Conservation (phyloP, 2,329 filamentous ascomycete species). For the Fusarium pseudograminearum region DNA sequence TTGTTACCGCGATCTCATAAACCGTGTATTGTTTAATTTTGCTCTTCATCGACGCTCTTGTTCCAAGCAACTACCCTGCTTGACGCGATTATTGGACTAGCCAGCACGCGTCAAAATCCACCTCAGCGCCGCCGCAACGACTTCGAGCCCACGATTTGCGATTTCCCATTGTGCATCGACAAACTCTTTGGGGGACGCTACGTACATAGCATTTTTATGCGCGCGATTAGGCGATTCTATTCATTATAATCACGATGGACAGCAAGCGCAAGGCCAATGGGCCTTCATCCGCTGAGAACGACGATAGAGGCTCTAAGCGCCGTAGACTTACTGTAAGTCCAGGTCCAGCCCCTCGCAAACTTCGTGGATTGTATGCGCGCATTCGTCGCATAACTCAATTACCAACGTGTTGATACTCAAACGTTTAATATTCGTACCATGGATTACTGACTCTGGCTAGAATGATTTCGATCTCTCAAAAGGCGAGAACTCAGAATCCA, state of each 20-base stretch:
- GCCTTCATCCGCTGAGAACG: constrained; percentile 58
- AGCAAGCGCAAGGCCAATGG: constrained; percentile 68
- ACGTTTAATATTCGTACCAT: background rate
- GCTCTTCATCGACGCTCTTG: background rate
- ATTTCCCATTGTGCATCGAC: constrained; percentile 48
- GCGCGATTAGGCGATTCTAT: constrained; percentile 43
- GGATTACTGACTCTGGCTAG: constrained; percentile 40
- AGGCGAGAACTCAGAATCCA: constrained; percentile 75
- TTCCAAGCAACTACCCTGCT: constrained; percentile 27
- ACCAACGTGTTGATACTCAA: background rate
- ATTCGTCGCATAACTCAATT: background rate
- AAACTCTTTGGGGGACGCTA: constrained; percentile 10
- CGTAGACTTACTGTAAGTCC: constrained; percentile 65
- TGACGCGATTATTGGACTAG: constrained; percentile 47
- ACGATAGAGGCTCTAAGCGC: constrained; percentile 68
- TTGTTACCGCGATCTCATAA: background rate
- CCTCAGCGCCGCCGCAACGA: constrained; percentile 40
- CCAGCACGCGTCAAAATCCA: constrained; percentile 49
- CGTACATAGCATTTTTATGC: constrained; percentile 45
- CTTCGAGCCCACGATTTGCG: constrained; percentile 33
- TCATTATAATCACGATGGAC: constrained; percentile 59
- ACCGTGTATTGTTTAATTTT: constrained; percentile 2
- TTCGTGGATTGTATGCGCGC: constrained; percentile 7
- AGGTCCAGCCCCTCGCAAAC: constrained; percentile 34
- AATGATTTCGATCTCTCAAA: constrained; percentile 62